Conservation (phyloP, 805 yeast species). For the Pichia manshurica region DNA sequence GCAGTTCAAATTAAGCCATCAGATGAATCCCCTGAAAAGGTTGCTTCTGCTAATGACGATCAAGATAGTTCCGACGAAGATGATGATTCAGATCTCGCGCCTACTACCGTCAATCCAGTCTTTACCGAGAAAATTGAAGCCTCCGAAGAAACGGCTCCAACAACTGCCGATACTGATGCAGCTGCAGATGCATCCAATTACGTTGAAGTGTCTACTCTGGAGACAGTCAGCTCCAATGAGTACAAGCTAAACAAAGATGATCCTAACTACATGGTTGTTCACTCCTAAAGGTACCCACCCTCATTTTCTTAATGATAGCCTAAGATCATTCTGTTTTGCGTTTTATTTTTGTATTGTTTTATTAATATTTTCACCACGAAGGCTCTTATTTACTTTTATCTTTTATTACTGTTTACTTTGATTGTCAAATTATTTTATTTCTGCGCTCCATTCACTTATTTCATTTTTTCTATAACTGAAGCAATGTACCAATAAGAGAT, state of each 20-base stretch:
- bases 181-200: constrained; percentile 18
- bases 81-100: constrained; percentile 23
- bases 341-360: no score
- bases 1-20: constrained; percentile 7
- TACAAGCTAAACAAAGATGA: constrained; percentile 39
- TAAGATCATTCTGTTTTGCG: no score
- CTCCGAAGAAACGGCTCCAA: constrained; percentile 3
- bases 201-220: constrained; percentile 36
- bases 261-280: constrained; percentile 41
- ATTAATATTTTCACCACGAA: no score
- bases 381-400: no score
- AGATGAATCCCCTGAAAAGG: constrained; percentile 5
- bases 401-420: no score
- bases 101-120: constrained; percentile 22
- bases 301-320: no score
- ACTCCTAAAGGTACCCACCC: constrained; percentile 8
- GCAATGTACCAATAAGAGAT: no score
- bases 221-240: constrained; percentile 45
- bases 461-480: no score
- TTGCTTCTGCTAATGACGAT: not conserved
- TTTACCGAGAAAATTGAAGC: constrained; percentile 28
- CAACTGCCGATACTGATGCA: constrained; percentile 8
- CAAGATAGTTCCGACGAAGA: constrained; percentile 9
- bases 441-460: no score
- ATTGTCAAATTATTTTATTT: no score